These are phyloP conservation scores for Lanmaoa pseudosensibilis DNA, from an alignment of 768 basidiomycete species.

Conservation along the genomic window DNA sequence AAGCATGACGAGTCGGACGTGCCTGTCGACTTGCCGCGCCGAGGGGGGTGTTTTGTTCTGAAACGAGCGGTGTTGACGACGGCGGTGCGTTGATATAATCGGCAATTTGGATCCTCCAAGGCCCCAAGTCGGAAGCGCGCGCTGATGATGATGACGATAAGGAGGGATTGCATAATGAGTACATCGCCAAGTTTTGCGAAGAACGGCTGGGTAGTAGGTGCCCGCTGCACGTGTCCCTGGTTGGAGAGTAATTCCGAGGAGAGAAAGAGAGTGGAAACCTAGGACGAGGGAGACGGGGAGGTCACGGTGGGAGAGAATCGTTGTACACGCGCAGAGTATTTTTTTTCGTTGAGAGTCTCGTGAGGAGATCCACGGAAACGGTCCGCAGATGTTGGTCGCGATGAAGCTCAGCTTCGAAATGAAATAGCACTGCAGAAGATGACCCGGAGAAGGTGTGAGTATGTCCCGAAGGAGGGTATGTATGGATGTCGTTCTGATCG, in stretches of 20 bases:
- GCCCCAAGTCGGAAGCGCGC: background rate
- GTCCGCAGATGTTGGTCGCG: constrained; percentile 8
- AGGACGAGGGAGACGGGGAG: no score
- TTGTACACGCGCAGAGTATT: background rate
- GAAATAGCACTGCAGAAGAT: constrained; percentile 8
- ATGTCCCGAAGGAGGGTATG: background rate
- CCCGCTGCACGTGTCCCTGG: constrained; percentile 2
- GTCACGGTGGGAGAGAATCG: background rate
- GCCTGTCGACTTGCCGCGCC: background rate
- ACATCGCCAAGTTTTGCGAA: background rate
- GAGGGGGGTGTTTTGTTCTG: background rate
- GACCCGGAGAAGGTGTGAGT: background rate
- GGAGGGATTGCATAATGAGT: no score
- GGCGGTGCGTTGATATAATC: background rate
- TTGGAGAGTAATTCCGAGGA: constrained; percentile 3
- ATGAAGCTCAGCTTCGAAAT: background rate
- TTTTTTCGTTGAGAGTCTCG: constrained; percentile 7
- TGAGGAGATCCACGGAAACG: constrained; percentile 14
- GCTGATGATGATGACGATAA: background rate
- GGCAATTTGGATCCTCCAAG: background rate
- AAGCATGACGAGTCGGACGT: background rate
- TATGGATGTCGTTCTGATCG: background rate
- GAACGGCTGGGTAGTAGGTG: background rate
- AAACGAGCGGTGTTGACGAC: background rate
- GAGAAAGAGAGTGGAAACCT: background rate